These are phyloP conservation scores for Ganoderma resinaceum DNA, from an alignment of 1,284 basidiomycete species.

Conservation along the genomic window DNA sequence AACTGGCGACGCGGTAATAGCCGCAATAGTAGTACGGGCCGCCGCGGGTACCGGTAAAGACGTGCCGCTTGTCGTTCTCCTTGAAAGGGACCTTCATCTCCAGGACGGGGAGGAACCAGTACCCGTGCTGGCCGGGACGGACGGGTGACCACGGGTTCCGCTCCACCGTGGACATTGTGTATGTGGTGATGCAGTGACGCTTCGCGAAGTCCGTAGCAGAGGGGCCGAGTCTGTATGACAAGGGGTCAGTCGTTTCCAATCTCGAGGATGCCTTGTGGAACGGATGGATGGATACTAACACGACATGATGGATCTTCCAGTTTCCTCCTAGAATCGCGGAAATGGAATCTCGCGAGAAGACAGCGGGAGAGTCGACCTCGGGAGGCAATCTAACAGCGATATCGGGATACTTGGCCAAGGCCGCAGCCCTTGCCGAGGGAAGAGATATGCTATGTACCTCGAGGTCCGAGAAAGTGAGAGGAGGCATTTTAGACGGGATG, in stretches of 20 bases:
- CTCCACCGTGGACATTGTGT: neutral
- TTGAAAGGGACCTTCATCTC: neutral
- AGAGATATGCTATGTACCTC: neutral
- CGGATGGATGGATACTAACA: neutral
- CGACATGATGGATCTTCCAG: neutral
- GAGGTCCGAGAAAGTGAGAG: neutral
- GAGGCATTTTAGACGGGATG: neutral
- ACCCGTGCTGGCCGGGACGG: conserved; percentile 5
- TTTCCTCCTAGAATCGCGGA: conserved; percentile 8
- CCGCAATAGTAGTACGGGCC: conserved; percentile 4
- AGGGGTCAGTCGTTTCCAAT: neutral
- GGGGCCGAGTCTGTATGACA: neutral
- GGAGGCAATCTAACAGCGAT: neutral
- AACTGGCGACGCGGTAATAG: conserved; percentile 6
- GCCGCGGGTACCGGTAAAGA: neutral
- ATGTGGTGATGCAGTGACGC: neutral
- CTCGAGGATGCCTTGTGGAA: neutral
- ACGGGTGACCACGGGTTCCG: neutral
- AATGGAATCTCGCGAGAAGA: conserved; percentile 17
- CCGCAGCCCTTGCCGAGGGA: neutral
- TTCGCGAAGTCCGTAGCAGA: neutral
- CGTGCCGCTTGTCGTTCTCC: neutral
- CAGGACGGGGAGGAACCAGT: neutral
- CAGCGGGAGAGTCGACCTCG: neutral
- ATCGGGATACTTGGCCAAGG: neutral